Base-by-base conservation (phyloP, 2,329 filamentous ascomycete species). In the Emergomyces orientalis region DNA sequence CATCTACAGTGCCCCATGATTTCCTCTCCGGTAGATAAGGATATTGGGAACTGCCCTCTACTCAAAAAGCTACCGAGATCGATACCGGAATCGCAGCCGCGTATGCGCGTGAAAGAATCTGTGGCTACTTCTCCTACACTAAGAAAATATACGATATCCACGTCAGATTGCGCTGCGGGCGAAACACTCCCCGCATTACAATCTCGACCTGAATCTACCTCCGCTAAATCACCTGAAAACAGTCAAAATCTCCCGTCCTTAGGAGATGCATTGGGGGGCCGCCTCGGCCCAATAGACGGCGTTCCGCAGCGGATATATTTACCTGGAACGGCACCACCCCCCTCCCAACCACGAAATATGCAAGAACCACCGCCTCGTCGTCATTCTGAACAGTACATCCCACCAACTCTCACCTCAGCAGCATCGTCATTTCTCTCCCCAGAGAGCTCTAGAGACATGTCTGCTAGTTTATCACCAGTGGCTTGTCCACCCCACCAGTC, bases 121-220 rank as follows among this genome's bases (percentile, higher is more conserved):
- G 59, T 69, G 19, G 65, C 69, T 37, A 67, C 65, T 34, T 72
- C 74, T 19, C 71, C 71, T 27, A 65, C 64, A 25, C 65, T 77
- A 49, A 70, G 69, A 37, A 72, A 72, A 62, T 74, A 66, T 64
- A 67, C 71, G 30, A 75, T 77, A 54, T 67, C 69, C 13, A 70
- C 71, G n/a, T 70, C 71, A 14, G 69, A 71, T 43, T 66, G 66
- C 17, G 66, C 73, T 55, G 64, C 67, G 22, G 69, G 70, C 34
- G 69, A 76, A 59, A 71, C 73, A 9, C 70, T 79, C 6, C 75
- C 77, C 25, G 74, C 73, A 11, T 69, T 79, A 52, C 72, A 76
- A 45, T 74, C 76, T 13, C 71, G 72, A n/a, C 70, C 73, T 32
- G 71, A 69, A 3, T 73, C 73, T 6, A 69, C 69, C 22, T 68